These are phyloP conservation scores for Xylaria scruposa DNA, from an alignment of 495 filamentous ascomycete genomes.

Conservation along the genomic window DNA sequence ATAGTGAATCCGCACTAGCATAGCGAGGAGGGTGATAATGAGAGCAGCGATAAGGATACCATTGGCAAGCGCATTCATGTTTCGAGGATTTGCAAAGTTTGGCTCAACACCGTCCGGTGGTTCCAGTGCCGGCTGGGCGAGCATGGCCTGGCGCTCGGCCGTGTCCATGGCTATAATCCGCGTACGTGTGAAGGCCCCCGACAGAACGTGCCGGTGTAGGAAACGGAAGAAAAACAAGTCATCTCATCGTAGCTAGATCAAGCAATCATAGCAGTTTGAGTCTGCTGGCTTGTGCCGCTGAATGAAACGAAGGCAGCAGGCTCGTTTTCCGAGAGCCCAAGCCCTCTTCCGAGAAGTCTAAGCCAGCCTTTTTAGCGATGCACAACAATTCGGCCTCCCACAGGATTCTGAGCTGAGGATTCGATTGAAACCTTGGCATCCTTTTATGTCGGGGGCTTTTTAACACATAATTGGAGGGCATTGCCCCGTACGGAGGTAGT, in stretches of 20 bases:
- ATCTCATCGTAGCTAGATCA: constrained; percentile 11
- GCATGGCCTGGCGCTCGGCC: constrained; percentile 8
- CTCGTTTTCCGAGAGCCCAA: constrained; percentile 1
- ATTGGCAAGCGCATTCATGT: constrained; percentile 23
- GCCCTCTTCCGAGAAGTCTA: not conserved
- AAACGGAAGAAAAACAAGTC: not conserved
- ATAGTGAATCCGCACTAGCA: constrained; percentile 13
- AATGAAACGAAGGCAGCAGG: not conserved
- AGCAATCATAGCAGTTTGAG: not conserved
- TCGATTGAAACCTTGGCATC: constrained; percentile 12
- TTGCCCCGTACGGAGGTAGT: constrained; percentile 11
- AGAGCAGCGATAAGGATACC: not conserved
- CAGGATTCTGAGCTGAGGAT: constrained; percentile 13
- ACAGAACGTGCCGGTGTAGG: not conserved
- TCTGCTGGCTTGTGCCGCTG: not conserved
- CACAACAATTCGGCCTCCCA: not conserved
- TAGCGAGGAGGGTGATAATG: not conserved
- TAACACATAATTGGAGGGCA: not conserved
- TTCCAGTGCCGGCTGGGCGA: constrained; percentile 18
- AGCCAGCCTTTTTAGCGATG: constrained; percentile 4
- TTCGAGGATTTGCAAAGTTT: constrained; percentile 18
- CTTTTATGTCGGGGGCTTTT: not conserved
- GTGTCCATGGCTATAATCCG: constrained; percentile 15
- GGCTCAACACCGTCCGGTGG: constrained; percentile 12
- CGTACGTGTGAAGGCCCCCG: not conserved